Evolutionary conservation across 148 eudicot genomes (phyloP), one percentile per base, ranked within the genome.

Genomic region (Talinum fruticosum): DNA sequence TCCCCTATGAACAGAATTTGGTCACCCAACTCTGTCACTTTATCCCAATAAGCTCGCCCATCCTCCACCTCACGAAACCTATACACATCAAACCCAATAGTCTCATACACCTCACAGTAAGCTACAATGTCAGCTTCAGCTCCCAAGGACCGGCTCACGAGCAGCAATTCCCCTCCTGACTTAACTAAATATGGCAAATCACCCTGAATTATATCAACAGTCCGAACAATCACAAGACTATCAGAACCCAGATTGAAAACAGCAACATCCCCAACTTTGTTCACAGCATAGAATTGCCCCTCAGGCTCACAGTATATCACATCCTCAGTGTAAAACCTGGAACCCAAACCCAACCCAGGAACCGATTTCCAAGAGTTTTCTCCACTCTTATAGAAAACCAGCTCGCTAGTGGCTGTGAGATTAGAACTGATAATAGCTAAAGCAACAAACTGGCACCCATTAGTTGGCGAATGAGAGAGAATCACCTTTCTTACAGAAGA

Each of bases 141-240:
- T 24, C 84, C 90, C 53, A 92, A 82, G 73, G 75, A 74, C 57
- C 94, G 36, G 0, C 86, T 77, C 33, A 90, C 85, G 71, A 91
- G 69, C 62, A 91, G 61, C 51, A 88, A 45, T 14, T 80, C 87
- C 34, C 44, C 84, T 34, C 71, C 71, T 19, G 79, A 84, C 70
- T 78, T 81, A 75, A 90, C 94, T 86, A 91, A 74, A 75, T 93
- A 91, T 15, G 80, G 83, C 84, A 89, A 76, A 87, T 93, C 93
- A 69, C 94, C 94, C 8, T 81, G 86, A 57, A 82, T 44, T 8
- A 76, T 49, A 6, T 47, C 67, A 14, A 59, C 81, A 21, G 83
- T 80, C 2, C 75, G 38, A 5, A 88, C 83, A 44, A 82, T 62
- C 5, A 78, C 79, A 66, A 81, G 87, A 65, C 66, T 64, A 24